Evolutionary conservation across 352 stramenopile species (phyloP), one percentile per base, ranked within the genome.

Genomic region (Elongisporangium anandrum): DNA sequence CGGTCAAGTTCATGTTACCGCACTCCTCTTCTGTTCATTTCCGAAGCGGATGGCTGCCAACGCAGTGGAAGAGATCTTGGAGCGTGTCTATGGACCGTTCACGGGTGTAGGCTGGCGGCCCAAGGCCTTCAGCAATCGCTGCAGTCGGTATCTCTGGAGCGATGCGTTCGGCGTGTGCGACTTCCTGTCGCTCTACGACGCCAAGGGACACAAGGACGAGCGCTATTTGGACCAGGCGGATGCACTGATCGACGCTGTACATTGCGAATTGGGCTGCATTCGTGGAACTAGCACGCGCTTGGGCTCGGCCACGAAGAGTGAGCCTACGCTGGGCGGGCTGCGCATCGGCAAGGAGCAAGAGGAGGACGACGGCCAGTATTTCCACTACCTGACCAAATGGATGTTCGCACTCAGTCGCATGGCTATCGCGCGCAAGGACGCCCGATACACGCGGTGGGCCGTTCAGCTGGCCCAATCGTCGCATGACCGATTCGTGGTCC

Each of bases 321-420:
- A 56, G 20, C 68, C 68, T 10, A 66, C 57, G 22, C 54, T 38
- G 2, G 68, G 68, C 15, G 68, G 68, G 3, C 62, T 76, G 12
- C 65, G 68, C 48, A 76, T 76, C 49, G 68, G 68, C 55, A 76
- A 76, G 51, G 60, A 65, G 10, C 59, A 70, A 26, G 57, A 61
- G 7, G 21, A 61, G 9, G 68, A 76, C 21, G 68, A 76, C 56
- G 68, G 68, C 10, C 68, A 76, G 65, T 76, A 76, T 51, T 73
- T 68, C 26, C 68, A 76, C 61, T 76, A 76, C 48, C 50, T 76
- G 24, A 76, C 65, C 55, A 76, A 76, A 51, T 76, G 68, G 68
- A 76, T 76, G 65, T 76, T 76, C 34, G 68, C 68, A 23, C 56
- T 76, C 24, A 65, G 61, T 9, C 65, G 65, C 20, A 72, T 72